Conservation (phyloP, 2,329 filamentous ascomycete genomes). For the Zymoseptoria tritici region DNA sequence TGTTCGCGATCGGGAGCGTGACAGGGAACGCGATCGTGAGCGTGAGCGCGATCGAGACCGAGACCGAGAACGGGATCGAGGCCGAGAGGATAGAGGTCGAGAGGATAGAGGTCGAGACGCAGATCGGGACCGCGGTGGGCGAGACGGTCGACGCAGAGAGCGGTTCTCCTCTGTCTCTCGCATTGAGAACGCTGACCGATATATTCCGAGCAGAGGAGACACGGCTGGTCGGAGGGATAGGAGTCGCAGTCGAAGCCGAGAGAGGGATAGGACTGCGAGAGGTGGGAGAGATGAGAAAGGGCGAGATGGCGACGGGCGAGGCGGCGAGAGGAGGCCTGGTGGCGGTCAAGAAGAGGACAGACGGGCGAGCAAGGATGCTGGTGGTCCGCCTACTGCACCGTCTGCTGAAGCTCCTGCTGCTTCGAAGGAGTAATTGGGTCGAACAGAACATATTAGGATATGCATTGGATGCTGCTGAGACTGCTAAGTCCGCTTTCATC, state of each 20-base stretch:
- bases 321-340: neutral
- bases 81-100: conserved; percentile 27
- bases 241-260: conserved; percentile 7
- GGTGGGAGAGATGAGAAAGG: neutral
- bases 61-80: neutral
- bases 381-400: neutral
- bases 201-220: conserved; percentile 26
- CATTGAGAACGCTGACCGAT: conserved; percentile 22
- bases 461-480: neutral
- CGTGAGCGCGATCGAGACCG: conserved; percentile 25
- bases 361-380: neutral
- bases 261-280: conserved; percentile 14
- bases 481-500: neutral
- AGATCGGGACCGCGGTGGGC: neutral
- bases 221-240: conserved; percentile 5
- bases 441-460: neutral
- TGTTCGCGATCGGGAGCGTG: conserved; percentile 11
- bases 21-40: conserved; percentile 16
- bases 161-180: neutral
- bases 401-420: neutral
- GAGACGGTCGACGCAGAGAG: neutral
- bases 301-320: neutral
- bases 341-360: neutral
- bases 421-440: neutral
- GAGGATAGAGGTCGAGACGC: conserved; percentile 7